These are phyloP conservation scores for Zychaea mexicana DNA, from an alignment of 371 early-diverging fungal genomes.

Conservation along the genomic window DNA sequence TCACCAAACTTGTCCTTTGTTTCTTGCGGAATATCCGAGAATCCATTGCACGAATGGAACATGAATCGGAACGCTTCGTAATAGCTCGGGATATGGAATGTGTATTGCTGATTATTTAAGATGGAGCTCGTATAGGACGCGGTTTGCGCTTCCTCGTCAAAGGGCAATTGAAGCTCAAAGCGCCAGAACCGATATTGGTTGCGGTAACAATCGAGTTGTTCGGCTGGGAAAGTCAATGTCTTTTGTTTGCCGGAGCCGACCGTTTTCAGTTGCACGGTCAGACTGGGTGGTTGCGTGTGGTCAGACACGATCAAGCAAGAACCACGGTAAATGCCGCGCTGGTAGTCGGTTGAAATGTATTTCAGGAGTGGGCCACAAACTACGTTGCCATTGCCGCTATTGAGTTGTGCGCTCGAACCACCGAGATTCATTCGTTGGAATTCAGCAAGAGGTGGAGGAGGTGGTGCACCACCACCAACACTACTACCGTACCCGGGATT, in stretches of 20 bases:
- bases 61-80: constrained; percentile 53
- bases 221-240: constrained; percentile 16
- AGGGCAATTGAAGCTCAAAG: constrained; percentile 31
- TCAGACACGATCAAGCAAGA: constrained; percentile 36
- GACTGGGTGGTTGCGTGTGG: constrained; percentile 21
- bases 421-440: constrained; percentile 14
- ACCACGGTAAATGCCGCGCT: constrained; percentile 27
- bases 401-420: background rate
- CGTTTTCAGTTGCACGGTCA: constrained; percentile 13
- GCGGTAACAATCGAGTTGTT: constrained; percentile 30
- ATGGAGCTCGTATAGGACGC: constrained; percentile 24
- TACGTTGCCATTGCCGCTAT: constrained; percentile 11
- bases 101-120: constrained; percentile 16
- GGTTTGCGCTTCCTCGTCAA: constrained; percentile 23
- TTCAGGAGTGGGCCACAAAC: constrained; percentile 39
- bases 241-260: constrained; percentile 1
- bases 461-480: constrained; percentile 1
- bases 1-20: constrained; percentile 41
- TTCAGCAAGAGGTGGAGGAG: constrained; percentile 10
- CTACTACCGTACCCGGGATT: background rate
- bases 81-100: constrained; percentile 42
- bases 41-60: constrained; percentile 76
- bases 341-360: constrained; percentile 33
- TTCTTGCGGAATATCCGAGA: constrained; percentile 58
- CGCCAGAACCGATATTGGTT: constrained; percentile 40